Base-by-base conservation (phyloP, 805 yeast species). In the Suhomyces sp. region DNA sequence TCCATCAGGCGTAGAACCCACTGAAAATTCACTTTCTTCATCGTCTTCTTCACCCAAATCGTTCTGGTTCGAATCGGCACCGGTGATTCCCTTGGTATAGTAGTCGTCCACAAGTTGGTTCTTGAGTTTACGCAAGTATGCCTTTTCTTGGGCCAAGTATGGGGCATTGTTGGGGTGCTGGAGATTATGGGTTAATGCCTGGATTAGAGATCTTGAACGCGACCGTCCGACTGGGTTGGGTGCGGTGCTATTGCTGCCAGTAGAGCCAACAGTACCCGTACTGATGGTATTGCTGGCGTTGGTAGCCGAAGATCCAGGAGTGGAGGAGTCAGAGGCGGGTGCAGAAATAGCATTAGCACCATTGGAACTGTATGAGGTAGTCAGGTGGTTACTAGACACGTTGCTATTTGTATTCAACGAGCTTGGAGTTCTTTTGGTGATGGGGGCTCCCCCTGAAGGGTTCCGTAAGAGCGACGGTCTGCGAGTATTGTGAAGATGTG, bases 61-160 rank as follows among this genome's bases (percentile, higher is more conserved):
- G 20, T 56, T 63, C 40, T 60, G 63, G 31, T 60, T 61, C 24
- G 63, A 69, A 44, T 64, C 65, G 8, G 71, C 74, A 3, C 73
- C 78, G 15, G 82, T 72, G 41, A 85, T 81, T 3, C 86, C 89
- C 57, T 83, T 83, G 10, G 89, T 85, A 61, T 86, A 85, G 64
- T 86, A 86, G 59, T 87, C 94, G 64, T 87, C 89, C 3, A 74
- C 79, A 39, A 75, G 70, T 55, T 81, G 85, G 56, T 83, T 83
- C 53, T 80, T 77, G 61, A 87, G 79, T 61, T 81, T 81, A 51
- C 79, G 80, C 52, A 88, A 66, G 59, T 87, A 87, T 0, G 83
- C 79, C 59, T 78, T 78, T 62, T 88, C 94, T 60, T 87, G 92
- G 3, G 84, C 80, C 52, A 76, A 60, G 61, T 81, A 82, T 58